phyloP scores from a whole-genome alignment of 2,329 filamentous ascomycete species.

The Epichloe sibirici region DNA sequence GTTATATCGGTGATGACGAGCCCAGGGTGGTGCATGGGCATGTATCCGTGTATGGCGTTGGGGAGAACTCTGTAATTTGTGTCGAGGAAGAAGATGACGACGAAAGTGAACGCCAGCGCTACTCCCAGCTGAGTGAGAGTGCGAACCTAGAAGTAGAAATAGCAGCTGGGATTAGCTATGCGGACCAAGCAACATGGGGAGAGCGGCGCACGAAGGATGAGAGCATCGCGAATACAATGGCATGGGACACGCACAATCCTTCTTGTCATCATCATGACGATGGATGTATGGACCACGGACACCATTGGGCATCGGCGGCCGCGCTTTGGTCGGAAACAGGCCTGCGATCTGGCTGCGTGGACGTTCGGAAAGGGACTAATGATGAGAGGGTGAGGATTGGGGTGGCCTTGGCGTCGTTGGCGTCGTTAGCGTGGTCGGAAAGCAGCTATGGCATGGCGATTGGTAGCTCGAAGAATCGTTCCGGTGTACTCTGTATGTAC shows the following conservation, averaged over 20 bases:
- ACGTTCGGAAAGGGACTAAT: not conserved
- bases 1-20: constrained; percentile 78
- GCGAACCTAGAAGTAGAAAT: constrained; percentile 35
- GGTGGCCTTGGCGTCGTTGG: not conserved
- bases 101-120: constrained; percentile 51
- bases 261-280: constrained; percentile 20
- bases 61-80: constrained; percentile 80
- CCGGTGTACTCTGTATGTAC: not conserved
- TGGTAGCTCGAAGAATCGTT: not conserved
- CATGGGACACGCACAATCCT: constrained; percentile 20
- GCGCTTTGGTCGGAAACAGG: not conserved
- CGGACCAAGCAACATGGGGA: not conserved
- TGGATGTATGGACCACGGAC: not conserved
- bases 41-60: constrained; percentile 71
- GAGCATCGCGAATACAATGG: not conserved
- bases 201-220: not conserved
- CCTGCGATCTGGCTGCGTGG: not conserved
- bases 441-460: constrained; percentile 2
- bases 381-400: not conserved
- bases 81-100: constrained; percentile 73
- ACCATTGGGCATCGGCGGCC: not conserved
- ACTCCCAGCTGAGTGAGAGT: constrained; percentile 65
- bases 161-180: not conserved
- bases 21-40: constrained; percentile 75
- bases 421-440: not conserved